phyloP scores from a whole-genome alignment of 2,329 filamentous ascomycete species.

The Pseudogymnoascus verrucosus region DNA sequence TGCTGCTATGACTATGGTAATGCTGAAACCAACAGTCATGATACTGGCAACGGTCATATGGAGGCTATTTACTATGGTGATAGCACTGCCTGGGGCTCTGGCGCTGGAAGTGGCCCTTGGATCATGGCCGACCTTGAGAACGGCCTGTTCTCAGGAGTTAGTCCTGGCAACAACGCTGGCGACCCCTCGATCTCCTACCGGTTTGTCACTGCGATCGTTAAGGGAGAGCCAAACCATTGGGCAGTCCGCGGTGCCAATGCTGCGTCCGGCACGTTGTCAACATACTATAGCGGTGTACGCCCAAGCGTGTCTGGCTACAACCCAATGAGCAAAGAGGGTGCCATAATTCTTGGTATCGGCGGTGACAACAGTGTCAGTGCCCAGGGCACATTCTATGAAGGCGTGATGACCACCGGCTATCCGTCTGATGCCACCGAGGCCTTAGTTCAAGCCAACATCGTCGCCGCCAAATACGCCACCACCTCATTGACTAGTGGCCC shows the following conservation, averaged over 20 bases:
- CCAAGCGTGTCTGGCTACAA: slow-evolving; percentile 47
- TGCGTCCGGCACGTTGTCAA: slow-evolving; percentile 45
- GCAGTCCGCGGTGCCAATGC: slow-evolving; percentile 51
- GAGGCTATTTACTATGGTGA: slow-evolving; percentile 59
- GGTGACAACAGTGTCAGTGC: slow-evolving; percentile 53
- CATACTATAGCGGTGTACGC: slow-evolving; percentile 50
- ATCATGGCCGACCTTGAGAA: slow-evolving; percentile 64
- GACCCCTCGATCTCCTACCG: slow-evolving; percentile 46
- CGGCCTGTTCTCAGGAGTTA: slow-evolving; percentile 51
- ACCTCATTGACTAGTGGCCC: slow-evolving; percentile 41
- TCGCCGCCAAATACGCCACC: slow-evolving; percentile 47
- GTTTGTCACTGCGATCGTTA: slow-evolving; percentile 50
- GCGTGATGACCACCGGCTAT: slow-evolving; percentile 53
- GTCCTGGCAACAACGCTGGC: slow-evolving; percentile 37
- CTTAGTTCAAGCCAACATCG: slow-evolving; percentile 49
- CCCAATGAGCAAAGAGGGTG: slow-evolving; percentile 54
- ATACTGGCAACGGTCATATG: slow-evolving; percentile 58
- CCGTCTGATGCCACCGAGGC: slow-evolving; percentile 49
- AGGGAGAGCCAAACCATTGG: slow-evolving; percentile 49
- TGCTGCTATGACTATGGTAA: slow-evolving; percentile 55
- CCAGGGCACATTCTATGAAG: slow-evolving; percentile 56
- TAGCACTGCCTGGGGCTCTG: slow-evolving; percentile 46
- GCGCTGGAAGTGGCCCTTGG: slow-evolving; percentile 54
- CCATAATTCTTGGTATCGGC: slow-evolving; percentile 57
- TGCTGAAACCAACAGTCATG: slow-evolving; percentile 42